Conservation (phyloP, 2,329 filamentous ascomycete species). For the Phyllosticta capitalensis region DNA sequence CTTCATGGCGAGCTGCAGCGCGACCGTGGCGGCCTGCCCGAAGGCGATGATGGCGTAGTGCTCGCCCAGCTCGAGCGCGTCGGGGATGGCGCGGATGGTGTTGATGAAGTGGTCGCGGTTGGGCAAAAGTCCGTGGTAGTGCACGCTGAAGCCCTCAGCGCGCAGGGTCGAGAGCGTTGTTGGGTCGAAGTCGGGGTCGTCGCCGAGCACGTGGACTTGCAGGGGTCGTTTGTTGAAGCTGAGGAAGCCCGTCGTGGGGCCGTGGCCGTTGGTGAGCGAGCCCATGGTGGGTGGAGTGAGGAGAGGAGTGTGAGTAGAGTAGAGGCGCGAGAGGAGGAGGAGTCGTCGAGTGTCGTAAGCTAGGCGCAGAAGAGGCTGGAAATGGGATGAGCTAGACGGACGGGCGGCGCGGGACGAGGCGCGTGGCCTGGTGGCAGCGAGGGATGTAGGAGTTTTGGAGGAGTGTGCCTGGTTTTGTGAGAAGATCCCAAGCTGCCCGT, state of each 20-base stretch:
- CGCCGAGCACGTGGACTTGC: conserved; percentile 31
- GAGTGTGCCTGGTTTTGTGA: background rate
- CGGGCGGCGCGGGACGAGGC: background rate
- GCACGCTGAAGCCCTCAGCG: conserved; percentile 29
- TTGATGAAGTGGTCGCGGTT: conserved; percentile 20
- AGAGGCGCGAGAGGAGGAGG: background rate
- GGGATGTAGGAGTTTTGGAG: background rate
- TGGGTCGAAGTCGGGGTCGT: conserved; percentile 29
- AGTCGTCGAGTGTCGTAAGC: background rate
- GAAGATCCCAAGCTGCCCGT: too few species aligned
- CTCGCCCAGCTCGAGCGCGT: conserved; percentile 30
- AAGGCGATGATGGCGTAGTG: conserved; percentile 30
- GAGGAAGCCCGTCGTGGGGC: conserved; percentile 21
- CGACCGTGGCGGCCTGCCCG: conserved; percentile 31
- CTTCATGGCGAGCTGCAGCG: conserved; percentile 32
- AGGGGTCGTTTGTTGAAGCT: conserved; percentile 28
- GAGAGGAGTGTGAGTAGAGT: background rate
- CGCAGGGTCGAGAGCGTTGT: conserved; percentile 18
- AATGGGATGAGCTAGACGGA: background rate
- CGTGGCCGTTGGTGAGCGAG: background rate
- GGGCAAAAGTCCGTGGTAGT: conserved; percentile 26
- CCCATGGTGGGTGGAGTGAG: background rate
- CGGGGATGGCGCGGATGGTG: conserved; percentile 27
- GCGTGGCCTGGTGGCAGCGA: background rate
- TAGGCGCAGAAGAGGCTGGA: background rate